A percentile compares a stretch with the other conserved stretches of the same genome.
Evolutionary conservation across 106 monocot genomes (phyloP).

Genomic region (Ottelia alismoides): DNA sequence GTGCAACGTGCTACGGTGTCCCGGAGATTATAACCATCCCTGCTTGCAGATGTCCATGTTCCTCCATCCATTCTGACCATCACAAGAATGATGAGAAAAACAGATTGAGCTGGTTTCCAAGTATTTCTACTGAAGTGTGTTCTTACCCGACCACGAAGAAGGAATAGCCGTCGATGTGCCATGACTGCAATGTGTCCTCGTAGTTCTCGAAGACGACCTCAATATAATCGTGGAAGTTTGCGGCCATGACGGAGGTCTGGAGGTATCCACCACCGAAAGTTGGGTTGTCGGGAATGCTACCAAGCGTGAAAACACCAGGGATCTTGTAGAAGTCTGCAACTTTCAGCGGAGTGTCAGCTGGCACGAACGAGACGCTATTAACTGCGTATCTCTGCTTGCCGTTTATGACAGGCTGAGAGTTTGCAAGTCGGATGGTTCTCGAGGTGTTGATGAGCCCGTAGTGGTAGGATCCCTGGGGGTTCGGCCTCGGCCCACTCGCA

Average conservation of each 20-base stretch:
- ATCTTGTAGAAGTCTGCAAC: conserved; percentile 12
- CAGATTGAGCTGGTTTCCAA: no score
- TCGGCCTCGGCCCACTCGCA: conserved; percentile 11
- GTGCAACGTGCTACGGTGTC: conserved; percentile 30
- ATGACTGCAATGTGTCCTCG: conserved; percentile 11
- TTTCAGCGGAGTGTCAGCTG: conserved; percentile 7
- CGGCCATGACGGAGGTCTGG: conserved; percentile 15
- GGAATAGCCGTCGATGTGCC: conserved; percentile 16
- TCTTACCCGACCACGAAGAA: conserved; percentile 17
- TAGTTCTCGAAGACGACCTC: conserved; percentile 17
- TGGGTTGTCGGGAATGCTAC: conserved; percentile 9
- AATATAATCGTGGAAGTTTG: conserved; percentile 5
- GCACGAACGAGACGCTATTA: conserved; percentile 6
- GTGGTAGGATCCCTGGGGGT: conserved; percentile 14
- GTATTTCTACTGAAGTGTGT: no score
- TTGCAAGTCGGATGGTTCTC: conserved; percentile 9
- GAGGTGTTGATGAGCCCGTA: conserved; percentile 7
- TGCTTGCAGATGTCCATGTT: conserved; percentile 25
- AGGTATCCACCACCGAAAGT: conserved; percentile 1
- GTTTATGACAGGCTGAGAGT: conserved; percentile 9
- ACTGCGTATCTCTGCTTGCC: conserved; percentile 16
- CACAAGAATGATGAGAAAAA: no score
- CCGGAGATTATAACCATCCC: conserved; percentile 24
- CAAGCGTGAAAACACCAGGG: conserved; percentile 2
- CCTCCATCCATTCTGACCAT: conserved; percentile 43